These are phyloP conservation scores for Ceratocystis cubensis DNA, from an alignment of 2,329 filamentous ascomycete genomes.

Conservation along the genomic window DNA sequence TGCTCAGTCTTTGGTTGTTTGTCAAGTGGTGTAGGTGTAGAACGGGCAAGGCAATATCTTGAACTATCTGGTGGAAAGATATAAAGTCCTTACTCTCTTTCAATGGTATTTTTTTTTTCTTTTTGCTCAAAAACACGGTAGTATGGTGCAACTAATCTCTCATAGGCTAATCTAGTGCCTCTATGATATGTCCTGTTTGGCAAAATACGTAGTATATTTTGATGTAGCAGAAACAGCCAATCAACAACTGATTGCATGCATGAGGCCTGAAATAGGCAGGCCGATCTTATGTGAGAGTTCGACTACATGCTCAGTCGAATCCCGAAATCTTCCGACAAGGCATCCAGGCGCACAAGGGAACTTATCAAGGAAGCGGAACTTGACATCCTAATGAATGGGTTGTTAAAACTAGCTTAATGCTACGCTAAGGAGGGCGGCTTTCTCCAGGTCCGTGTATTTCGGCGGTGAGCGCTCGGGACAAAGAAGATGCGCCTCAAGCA, in stretches of 20 bases:
- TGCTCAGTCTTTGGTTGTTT: too few relatives aligned
- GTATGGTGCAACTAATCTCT: not conserved
- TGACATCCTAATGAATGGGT: not conserved
- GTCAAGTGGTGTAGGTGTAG: too few relatives aligned
- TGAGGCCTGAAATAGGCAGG: not conserved
- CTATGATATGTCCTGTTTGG: not conserved
- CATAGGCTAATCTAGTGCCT: not conserved
- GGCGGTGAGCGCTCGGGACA: not conserved
- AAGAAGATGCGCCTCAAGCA: not conserved
- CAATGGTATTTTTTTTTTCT: not conserved
- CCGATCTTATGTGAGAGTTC: not conserved
- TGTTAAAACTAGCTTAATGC: not conserved
- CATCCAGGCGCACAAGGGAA: not conserved
- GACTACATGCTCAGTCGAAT: not conserved
- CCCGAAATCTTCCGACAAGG: conserved; percentile 6
- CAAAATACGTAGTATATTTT: not conserved
- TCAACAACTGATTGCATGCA: not conserved
- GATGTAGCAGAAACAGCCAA: not conserved
- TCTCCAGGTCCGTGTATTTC: not conserved
- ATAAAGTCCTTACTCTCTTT: not conserved
- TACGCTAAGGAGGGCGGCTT: not conserved
- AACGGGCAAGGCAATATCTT: too few relatives aligned
- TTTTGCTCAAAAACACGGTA: not conserved
- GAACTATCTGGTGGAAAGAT: not conserved
- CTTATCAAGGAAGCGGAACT: not conserved